Evolutionary conservation across 495 filamentous ascomycete genomes (phyloP).

Genomic region (Penicillium coffeae): DNA sequence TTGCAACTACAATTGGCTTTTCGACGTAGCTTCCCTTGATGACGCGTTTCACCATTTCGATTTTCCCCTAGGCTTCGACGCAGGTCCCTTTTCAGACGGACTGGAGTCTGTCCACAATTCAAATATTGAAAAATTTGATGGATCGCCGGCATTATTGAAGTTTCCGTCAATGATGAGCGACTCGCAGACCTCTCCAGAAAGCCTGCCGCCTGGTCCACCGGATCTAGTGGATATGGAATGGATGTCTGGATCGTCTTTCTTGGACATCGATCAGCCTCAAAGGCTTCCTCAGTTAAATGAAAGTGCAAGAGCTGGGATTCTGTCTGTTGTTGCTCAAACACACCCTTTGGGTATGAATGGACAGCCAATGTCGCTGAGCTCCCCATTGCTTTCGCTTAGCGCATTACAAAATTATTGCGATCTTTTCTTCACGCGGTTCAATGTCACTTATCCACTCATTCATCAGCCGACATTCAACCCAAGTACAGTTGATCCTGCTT

Average conservation of each 20-base stretch:
- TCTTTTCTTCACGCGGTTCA: constrained; percentile 53
- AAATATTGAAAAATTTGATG: constrained; percentile 11
- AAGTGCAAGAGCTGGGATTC: constrained; percentile 32
- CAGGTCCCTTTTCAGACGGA: constrained; percentile 17
- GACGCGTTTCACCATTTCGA: constrained; percentile 34
- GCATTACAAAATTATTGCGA: constrained; percentile 50
- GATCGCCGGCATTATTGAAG: constrained; percentile 17
- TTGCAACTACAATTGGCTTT: constrained; percentile 55
- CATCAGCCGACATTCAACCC: constrained; percentile 52
- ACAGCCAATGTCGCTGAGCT: constrained; percentile 34
- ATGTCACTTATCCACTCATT: constrained; percentile 51
- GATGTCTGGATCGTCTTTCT: constrained; percentile 24
- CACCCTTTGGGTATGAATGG: constrained; percentile 40
- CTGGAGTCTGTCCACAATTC: constrained; percentile 5
- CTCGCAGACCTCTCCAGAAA: neutral
- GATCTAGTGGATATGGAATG: constrained; percentile 28
- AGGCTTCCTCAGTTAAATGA: constrained; percentile 25
- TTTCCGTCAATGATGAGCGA: constrained; percentile 17
- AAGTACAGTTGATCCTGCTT: constrained; percentile 37
- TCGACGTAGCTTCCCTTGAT: constrained; percentile 40
- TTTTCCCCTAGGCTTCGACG: constrained; percentile 23
- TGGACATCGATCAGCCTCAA: constrained; percentile 7
- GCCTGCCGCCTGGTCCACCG: constrained; percentile 1
- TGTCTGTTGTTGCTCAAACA: constrained; percentile 41
- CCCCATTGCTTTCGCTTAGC: constrained; percentile 43